A percentile compares a stretch with the other conserved stretches of the same genome.
phyloP scores from a whole-genome alignment of 176 grass and related monocot genomes.

The Ampelocalamus luodianensis region DNA sequence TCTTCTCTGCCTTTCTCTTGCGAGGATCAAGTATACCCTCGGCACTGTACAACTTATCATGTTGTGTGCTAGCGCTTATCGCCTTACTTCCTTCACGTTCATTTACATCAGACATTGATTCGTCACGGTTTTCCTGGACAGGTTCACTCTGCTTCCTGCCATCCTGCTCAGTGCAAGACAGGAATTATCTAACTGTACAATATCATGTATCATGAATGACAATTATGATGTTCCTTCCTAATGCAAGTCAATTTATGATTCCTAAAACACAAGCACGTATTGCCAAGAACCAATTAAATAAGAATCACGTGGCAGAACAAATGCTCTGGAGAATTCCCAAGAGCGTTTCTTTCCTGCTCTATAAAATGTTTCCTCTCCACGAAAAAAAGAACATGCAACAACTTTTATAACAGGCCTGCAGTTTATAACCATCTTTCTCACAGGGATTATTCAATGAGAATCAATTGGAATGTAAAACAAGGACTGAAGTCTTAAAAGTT shows the following conservation, averaged over 20 bases:
- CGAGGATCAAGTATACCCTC: slow-evolving; percentile 83
- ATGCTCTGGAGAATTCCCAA: not conserved
- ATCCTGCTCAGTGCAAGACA: slow-evolving; percentile 51
- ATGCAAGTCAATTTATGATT: not conserved
- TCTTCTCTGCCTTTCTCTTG: slow-evolving; percentile 69
- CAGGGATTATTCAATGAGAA: not conserved
- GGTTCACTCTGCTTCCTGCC: slow-evolving; percentile 4
- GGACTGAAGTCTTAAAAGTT: not conserved
- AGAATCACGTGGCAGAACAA: not conserved
- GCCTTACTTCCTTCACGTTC: slow-evolving; percentile 45
- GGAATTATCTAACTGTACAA: not conserved
- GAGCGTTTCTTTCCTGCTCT: not conserved
- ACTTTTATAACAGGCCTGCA: not conserved
- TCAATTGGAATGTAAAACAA: not conserved
- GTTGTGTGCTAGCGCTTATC: slow-evolving; percentile 45
- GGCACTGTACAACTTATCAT: slow-evolving; percentile 72
- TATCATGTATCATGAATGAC: not conserved
- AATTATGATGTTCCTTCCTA: not conserved
- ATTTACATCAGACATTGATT: slow-evolving; percentile 59
- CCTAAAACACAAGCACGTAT: not conserved
- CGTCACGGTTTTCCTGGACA: slow-evolving; percentile 38
- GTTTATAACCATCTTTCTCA: not conserved
- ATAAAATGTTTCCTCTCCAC: not conserved
- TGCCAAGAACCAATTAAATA: not conserved
- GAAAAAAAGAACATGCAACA: not conserved